Evolutionary conservation across 2,329 filamentous ascomycete genomes (phyloP), one percentile per base, ranked within the genome.

Genomic region (Sporothrix luriei): DNA sequence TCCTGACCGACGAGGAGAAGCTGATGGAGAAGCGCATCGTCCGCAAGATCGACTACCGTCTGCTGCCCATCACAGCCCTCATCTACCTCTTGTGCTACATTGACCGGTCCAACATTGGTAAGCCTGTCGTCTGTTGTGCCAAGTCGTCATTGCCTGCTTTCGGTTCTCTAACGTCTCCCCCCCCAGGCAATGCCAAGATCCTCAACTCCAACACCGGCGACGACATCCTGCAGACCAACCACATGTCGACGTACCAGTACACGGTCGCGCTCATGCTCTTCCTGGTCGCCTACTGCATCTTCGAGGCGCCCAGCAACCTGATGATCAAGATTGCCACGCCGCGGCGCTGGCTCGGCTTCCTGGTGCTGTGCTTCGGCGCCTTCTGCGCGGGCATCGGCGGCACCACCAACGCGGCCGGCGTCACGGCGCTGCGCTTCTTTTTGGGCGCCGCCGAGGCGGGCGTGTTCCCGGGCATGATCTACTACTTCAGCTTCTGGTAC

Each of bases 401-500:
- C 6, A 85, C 87, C 1, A 83, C 87, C 43, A 88, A 79, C 74
- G 92, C 87, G 74, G 83, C 79, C 2, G 85, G 85, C 11, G 81
- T 93, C 21, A 84, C 91, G 1, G 89, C 83, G 6, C 88, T 90
- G 72, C 86, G 91, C 9, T 84, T 93, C 46, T 77, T 93, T 10
- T 82, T 93, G 0, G 91, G 91, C 6, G 82, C 85, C 19, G 66
- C 66, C 29, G 91, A 93, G 78, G 90, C 89, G 4, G 72, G 72
- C 26, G 59, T 73, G 71, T 80, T 83, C 75, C 77, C 82, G 46
- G 82, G 72, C 24, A 67, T 73, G 52, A 75, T 76, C 76, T 74
- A 88, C 78, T 91, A 91, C 73, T 80, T 93, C 62, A 92, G 90
- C 0, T 87, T 92, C 73, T 93, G 91, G 84, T 93, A 93, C 77